Evolutionary conservation across 306 rosid species (phyloP).

Genomic region (Cyclanthera cordifolia): DNA sequence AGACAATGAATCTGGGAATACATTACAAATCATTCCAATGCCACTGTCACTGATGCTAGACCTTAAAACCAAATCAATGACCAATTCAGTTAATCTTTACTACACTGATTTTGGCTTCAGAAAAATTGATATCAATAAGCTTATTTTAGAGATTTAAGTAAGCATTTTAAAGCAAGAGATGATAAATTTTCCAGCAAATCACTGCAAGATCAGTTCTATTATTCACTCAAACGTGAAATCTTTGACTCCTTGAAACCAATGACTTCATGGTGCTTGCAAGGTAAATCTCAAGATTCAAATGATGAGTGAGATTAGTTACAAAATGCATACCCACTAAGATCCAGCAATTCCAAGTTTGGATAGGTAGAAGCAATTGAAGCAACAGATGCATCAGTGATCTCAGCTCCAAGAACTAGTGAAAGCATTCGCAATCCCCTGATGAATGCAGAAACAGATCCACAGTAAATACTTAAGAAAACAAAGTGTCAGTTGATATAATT

Average conservation of each 20-base stretch:
- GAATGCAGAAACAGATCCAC: neutral
- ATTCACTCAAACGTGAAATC: neutral
- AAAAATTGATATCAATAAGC: neutral
- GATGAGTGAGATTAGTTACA: neutral
- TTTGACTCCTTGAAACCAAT: neutral
- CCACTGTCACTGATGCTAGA: conserved; percentile 92
- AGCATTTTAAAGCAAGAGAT: neutral
- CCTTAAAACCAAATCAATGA: conserved; percentile 33
- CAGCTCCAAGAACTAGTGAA: conserved; percentile 93
- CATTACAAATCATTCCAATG: conserved; percentile 87
- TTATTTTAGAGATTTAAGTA: neutral
- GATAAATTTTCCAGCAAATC: too few species aligned
- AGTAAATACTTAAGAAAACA: neutral
- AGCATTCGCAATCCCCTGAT: conserved; percentile 76
- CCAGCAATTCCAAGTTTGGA: conserved; percentile 74
- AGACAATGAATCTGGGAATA: conserved; percentile 59
- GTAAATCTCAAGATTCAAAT: neutral
- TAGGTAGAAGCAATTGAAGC: conserved; percentile 86
- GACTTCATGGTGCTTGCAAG: neutral
- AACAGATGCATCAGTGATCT: conserved; percentile 90
- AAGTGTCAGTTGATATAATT: too few species aligned
- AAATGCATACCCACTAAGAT: conserved; percentile 78
- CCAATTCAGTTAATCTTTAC: neutral
- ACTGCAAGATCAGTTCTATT: neutral
- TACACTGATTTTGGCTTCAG: too few species aligned